Conservation (phyloP, 164 flowering plant species). For the Cinnamomum chago region DNA sequence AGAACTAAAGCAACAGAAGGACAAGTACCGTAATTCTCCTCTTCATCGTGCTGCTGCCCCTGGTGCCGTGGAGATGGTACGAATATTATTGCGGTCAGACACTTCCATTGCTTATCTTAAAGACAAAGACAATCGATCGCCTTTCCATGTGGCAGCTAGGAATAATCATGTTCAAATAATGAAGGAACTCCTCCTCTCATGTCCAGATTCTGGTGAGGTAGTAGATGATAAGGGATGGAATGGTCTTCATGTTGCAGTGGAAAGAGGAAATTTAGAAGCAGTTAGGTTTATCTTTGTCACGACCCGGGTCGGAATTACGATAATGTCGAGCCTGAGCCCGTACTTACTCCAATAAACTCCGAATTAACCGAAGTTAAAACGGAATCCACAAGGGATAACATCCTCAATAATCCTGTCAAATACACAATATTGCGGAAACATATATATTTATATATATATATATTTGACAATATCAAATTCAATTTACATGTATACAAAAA, state of each 20-base stretch:
- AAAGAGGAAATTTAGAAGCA: background rate
- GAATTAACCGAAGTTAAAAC: too few species aligned
- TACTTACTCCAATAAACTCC: too few species aligned
- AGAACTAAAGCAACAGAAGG: background rate
- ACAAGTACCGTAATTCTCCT: background rate
- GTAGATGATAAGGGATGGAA: conserved; percentile 4
- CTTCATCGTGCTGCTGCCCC: background rate
- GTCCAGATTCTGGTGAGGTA: conserved; percentile 3
- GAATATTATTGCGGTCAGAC: background rate
- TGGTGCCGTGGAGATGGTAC: background rate
- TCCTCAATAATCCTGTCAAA: too few species aligned
- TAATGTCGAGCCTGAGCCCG: too few species aligned
- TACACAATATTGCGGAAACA: too few species aligned
- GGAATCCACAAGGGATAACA: too few species aligned
- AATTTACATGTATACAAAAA: too few species aligned
- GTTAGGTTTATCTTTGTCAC: conserved; percentile 4
- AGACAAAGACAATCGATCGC: conserved; percentile 1
- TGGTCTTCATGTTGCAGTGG: conserved; percentile 6
- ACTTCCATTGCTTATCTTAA: background rate
- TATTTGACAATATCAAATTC: too few species aligned
- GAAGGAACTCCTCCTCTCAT: background rate
- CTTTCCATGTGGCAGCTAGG: conserved; percentile 7
- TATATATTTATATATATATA: too few species aligned
- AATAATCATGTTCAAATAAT: background rate
- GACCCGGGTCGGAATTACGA: too few species aligned